Base-by-base conservation (phyloP, 371 early-diverging fungal species). In the Actinomortierella wolfii region DNA sequence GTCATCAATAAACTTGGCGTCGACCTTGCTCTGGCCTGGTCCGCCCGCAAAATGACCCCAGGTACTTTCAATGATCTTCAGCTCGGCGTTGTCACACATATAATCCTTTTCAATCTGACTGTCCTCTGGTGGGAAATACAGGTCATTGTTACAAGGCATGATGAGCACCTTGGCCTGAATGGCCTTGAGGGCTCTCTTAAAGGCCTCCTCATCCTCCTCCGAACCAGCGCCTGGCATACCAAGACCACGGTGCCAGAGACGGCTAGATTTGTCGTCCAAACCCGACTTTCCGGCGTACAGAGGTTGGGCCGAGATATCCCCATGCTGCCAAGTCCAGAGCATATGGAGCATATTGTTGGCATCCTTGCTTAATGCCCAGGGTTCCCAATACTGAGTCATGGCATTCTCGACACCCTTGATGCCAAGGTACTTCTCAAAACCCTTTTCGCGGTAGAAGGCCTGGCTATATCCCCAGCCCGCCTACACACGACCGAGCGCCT, bases 381-480 rank as follows among this genome's bases (percentile, higher is more conserved):
- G 56, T 44, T 63, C 63, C 63, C 63, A 63, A 40, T 56, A 63
- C 42, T 63, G 51, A 4, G 44, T 45, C 63, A 63, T 63, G 11
- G 15, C 63, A 21, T 44, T 51, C 57, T 63, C 63, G 26, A 56
- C 13, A 20, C 63, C 63, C 9, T 34, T 15, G 41, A 56, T 56
- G 1, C 57, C 63, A 47, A 15, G 57, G 18, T 63, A 63, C 52
- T 57, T 63, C 24, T 63, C 63, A 40, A 63, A 63, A 18, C 63
- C 63, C 26, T 57, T 63, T 47, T 63, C 53, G 1, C 63, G 63
- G 41, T 63, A 63, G 17, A 63, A 63, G 0, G 63, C 14, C 18
- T 63, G 63, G 14, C 63, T 63, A 57, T 56, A 63, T 2, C 63
- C 63, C 63, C 63, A 63, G 2, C 63, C 63, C 8, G 63, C 63